Base-by-base conservation (phyloP, 1,284 basidiomycete species). In the Salmacisia buchloeana region DNA sequence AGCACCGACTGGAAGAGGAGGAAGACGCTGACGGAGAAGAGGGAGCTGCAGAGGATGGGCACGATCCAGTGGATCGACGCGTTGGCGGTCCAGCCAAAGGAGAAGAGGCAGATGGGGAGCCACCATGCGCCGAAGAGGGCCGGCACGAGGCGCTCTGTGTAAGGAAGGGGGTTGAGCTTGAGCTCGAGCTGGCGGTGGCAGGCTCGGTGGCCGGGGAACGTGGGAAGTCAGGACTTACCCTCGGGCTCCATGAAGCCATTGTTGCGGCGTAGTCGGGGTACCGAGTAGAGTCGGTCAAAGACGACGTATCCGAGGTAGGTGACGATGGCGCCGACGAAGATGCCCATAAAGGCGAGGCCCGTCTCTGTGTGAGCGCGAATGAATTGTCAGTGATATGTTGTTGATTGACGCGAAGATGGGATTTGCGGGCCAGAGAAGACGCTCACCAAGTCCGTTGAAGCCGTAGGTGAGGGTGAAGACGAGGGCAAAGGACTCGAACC, bases 111-210 rank as follows among this genome's bases (percentile, higher is more conserved):
- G 38, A 74, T 61, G 2, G 74, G 74, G 29, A 72, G 63, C 21
- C 93, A 90, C 62, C 62, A 65, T 1, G 64, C 64, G 7, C 67
- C 69, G 15, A 74, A 12, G 34, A 72, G 68, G 29, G 64, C 70
- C 0, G 69, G 70, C 23, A 67, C 64, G 27, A 74, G 67, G 59
- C 74, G 72, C 31, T 73, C 68, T 43, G 74, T 70, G 49, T 6
- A 33, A n/a, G 9, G n/a, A 10, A 10, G 25, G 27, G 31, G 25
- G 31, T n/a, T n/a, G n/a, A n/a, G n/a, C n/a, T n/a, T n/a, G n/a
- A n/a, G n/a, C n/a, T n/a, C n/a, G n/a, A n/a, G n/a, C n/a, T n/a
- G n/a, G n/a, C n/a, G n/a, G n/a, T n/a, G n/a, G n/a, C n/a, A n/a
- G n/a, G n/a, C n/a, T n/a, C n/a, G n/a, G n/a, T n/a, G n/a, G n/a